Conservation (phyloP, 1,284 basidiomycete genomes). For the Pseudozyma pruni region DNA sequence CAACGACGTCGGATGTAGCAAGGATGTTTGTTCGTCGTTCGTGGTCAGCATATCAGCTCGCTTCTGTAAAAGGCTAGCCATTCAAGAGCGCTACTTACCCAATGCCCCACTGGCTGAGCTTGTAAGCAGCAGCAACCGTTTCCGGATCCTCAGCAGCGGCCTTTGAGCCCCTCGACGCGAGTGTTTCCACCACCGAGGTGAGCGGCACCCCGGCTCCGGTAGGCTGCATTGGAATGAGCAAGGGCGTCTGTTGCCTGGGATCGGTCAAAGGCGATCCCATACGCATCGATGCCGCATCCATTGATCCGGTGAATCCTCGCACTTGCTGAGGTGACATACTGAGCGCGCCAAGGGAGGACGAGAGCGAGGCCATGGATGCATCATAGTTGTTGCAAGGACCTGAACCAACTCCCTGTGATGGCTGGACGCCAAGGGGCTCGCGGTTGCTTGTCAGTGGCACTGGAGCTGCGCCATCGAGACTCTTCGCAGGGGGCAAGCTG, state of each 20-base stretch:
- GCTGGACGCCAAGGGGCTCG: neutral
- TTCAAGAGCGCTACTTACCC: slow-evolving; percentile 21
- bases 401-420: neutral
- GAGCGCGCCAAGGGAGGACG: slow-evolving; percentile 16
- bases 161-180: slow-evolving; percentile 42
- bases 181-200: slow-evolving; percentile 42
- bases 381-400: neutral
- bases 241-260: slow-evolving; percentile 9
- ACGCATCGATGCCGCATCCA: slow-evolving; percentile 9
- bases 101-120: slow-evolving; percentile 42
- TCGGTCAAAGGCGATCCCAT: slow-evolving; percentile 12
- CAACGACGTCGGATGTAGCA: neutral
- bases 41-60: neutral
- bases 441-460: neutral
- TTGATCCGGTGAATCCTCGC: neutral
- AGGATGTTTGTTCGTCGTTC: neutral
- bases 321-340: slow-evolving; percentile 9
- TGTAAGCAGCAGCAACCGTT: slow-evolving; percentile 41
- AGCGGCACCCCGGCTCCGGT: slow-evolving; percentile 38
- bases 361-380: slow-evolving; percentile 4
- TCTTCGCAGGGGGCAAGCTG: slow-evolving; percentile 5
- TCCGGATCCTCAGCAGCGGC: slow-evolving; percentile 46
- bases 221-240: slow-evolving; percentile 47
- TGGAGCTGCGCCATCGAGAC: slow-evolving; percentile 4
- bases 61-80: neutral